Conservation (phyloP, 2,329 filamentous ascomycete genomes). For the Cladophialophora yegresii region DNA sequence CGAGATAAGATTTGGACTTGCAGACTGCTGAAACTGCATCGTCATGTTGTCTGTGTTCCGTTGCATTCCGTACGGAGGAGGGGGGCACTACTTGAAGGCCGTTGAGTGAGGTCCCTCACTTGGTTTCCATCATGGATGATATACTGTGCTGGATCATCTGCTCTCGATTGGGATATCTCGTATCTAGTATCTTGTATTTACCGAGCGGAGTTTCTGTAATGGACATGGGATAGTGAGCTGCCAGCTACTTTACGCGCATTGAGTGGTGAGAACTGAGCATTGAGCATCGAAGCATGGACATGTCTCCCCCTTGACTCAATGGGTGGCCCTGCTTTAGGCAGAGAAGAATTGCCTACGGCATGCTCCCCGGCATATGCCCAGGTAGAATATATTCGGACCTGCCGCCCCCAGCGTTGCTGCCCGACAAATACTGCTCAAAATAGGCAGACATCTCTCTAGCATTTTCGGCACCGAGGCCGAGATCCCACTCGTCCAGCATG, state of each 20-base stretch:
- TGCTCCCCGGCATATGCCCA: neutral
- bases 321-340: neutral
- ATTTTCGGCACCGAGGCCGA: conserved; percentile 27
- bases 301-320: neutral
- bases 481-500: conserved; percentile 33
- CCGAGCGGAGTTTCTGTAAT: neutral
- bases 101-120: too few species aligned
- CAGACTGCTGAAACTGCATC: too few species aligned
- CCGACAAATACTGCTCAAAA: conserved; percentile 22
- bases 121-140: too few species aligned
- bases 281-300: neutral
- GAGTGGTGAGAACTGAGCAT: neutral
- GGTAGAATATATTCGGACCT: neutral
- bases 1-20: too few species aligned
- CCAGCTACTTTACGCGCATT: neutral
- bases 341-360: too few species aligned
- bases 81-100: too few species aligned
- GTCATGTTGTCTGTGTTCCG: too few species aligned
- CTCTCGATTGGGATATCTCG: too few species aligned
- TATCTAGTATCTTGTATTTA: neutral
- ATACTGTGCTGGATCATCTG: too few species aligned
- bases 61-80: too few species aligned
- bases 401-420: neutral
- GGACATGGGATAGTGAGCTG: neutral
- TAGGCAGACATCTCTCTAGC: conserved; percentile 30